phyloP scores from a whole-genome alignment of 73 alveolate genomes.

The Symbiodinium natans region DNA sequence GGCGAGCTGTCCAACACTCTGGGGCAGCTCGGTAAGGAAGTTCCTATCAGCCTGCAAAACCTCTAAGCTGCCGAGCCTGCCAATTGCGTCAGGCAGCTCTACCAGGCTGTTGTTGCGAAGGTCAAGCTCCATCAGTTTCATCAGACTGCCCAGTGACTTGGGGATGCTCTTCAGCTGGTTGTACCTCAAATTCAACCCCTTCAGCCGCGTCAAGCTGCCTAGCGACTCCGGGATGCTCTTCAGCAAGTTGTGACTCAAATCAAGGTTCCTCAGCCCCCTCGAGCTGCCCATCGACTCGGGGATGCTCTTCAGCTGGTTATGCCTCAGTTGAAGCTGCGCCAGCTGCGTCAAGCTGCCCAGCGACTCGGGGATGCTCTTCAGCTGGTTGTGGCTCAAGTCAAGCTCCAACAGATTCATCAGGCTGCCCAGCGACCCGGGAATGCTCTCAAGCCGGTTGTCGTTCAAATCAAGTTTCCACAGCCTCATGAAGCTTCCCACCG shows the following conservation, averaged over 20 bases:
- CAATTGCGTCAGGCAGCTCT: background rate
- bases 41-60: background rate
- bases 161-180: no score
- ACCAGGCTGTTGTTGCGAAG: background rate
- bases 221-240: background rate
- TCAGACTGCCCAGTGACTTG: background rate
- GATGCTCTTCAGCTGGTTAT: background rate
- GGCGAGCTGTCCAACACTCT: background rate
- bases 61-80: background rate
- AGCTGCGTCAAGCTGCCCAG: background rate
- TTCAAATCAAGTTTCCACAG: background rate
- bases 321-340: background rate
- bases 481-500: background rate
- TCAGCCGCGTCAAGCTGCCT: background rate
- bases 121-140: background rate
- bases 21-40: background rate
- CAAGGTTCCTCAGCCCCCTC: background rate
- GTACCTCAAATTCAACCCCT: background rate
- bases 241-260: background rate
- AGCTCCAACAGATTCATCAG: background rate
- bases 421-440: background rate
- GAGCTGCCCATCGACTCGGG: background rate
- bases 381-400: background rate
- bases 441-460: background rate
- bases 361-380: no score